Evolutionary conservation across 2,329 filamentous ascomycete genomes (phyloP).

Genomic region (Aspergillus sp.): DNA sequence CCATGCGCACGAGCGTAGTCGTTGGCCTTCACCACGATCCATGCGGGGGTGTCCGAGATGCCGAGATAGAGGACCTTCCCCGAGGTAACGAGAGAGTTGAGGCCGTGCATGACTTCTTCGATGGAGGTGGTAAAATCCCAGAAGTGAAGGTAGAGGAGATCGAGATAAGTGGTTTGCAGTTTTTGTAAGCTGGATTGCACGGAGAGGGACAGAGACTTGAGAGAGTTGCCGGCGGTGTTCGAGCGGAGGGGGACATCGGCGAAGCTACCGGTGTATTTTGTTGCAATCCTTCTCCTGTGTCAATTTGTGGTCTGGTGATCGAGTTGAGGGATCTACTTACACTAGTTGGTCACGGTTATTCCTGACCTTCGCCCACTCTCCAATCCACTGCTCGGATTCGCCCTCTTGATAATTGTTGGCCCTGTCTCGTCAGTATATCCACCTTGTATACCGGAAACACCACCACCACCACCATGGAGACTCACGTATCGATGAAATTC

Average conservation of each 20-base stretch:
- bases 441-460: background rate
- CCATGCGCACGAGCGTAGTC: constrained; percentile 59
- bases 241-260: constrained; percentile 24
- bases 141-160: constrained; percentile 30
- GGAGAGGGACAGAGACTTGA: constrained; percentile 22
- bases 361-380: constrained; percentile 45
- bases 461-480: constrained; percentile 43
- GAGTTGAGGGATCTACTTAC: constrained; percentile 24
- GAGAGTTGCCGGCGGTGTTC: constrained; percentile 27
- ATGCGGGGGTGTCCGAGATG: constrained; percentile 61
- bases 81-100: constrained; percentile 51
- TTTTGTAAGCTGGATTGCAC: constrained; percentile 22
- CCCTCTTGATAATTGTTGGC: constrained; percentile 45
- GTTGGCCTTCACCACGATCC: constrained; percentile 46
- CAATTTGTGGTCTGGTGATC: background rate
- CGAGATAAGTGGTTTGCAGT: constrained; percentile 30
- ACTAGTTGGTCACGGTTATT: constrained; percentile 46
- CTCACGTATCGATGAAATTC: constrained; percentile 46
- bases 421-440: background rate
- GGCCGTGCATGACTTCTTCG: constrained; percentile 58
- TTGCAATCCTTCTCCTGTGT: constrained; percentile 32
- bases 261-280: constrained; percentile 42
- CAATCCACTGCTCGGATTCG: constrained; percentile 44
- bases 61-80: constrained; percentile 63
- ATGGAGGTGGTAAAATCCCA: constrained; percentile 62